phyloP scores from a whole-genome alignment of 2,329 filamentous ascomycete genomes.

The Cladosporium colombiae region DNA sequence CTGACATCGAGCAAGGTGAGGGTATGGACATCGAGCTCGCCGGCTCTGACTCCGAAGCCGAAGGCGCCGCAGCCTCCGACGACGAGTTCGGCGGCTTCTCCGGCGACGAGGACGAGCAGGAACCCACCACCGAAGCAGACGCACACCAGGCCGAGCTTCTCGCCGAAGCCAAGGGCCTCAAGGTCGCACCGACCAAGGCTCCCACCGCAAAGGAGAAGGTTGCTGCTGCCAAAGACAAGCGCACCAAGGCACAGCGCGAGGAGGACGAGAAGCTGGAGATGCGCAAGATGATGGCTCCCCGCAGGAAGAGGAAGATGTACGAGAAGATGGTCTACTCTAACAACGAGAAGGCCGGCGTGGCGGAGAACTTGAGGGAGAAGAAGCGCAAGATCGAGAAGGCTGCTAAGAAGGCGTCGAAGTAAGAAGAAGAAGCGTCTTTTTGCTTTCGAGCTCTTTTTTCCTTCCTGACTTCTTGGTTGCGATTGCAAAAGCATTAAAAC shows the following conservation, averaged over 20 bases:
- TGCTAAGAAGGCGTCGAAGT: conserved; percentile 13
- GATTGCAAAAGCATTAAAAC: neutral
- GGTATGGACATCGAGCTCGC: conserved; percentile 52
- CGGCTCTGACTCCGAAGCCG: conserved; percentile 46
- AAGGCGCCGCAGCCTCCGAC: conserved; percentile 51
- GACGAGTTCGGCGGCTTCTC: conserved; percentile 50
- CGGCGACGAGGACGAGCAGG: conserved; percentile 49
- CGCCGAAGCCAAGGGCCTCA: conserved; percentile 76
- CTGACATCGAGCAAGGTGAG: conserved; percentile 32
- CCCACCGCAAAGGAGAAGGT: conserved; percentile 58
- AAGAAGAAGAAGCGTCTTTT: neutral
- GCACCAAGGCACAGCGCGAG: conserved; percentile 60
- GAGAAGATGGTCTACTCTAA: conserved; percentile 98
- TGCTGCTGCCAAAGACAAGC: conserved; percentile 69
- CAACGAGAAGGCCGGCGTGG: conserved; percentile 87
- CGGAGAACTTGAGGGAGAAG: conserved; percentile 84
- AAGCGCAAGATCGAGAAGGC: conserved; percentile 80
- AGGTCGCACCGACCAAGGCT: conserved; percentile 45
- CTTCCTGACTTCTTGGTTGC: neutral
- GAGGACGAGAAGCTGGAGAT: conserved; percentile 88
- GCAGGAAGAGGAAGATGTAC: conserved; percentile 95
- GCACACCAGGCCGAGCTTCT: conserved; percentile 88
- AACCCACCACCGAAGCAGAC: conserved; percentile 50
- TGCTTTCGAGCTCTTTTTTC: neutral
- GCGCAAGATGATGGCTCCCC: conserved; percentile 96